Percentiles rank a stretch among this genome's conserved stretches.
phyloP scores from a whole-genome alignment of 306 rosid genomes.

The Spatholobus suberectus region DNA sequence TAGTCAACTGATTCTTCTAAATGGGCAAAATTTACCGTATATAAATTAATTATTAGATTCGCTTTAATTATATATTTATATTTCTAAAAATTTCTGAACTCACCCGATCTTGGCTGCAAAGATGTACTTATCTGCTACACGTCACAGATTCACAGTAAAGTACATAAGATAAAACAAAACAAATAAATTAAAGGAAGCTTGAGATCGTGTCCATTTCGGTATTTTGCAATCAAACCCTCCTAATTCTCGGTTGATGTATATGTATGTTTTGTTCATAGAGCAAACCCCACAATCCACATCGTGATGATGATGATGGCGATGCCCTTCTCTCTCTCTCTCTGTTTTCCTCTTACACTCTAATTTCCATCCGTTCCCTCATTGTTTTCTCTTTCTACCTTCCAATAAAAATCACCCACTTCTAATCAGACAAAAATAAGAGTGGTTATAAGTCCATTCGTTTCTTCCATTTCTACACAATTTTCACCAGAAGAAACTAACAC shows the following conservation, averaged over 20 bases:
- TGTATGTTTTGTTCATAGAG: background rate
- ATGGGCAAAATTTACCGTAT: background rate
- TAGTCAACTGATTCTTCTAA: too few relatives aligned
- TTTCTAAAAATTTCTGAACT: background rate
- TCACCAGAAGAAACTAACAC: background rate
- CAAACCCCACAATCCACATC: conserved; percentile 37
- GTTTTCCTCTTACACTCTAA: conserved; percentile 10
- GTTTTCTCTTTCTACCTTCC: conserved; percentile 31
- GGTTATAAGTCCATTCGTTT: conserved; percentile 37
- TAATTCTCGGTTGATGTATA: background rate
- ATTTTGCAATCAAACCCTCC: conserved; percentile 39
- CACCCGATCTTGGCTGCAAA: background rate
- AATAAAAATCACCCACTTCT: conserved; percentile 19
- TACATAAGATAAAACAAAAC: background rate
- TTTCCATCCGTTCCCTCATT: conserved; percentile 5
- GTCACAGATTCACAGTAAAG: conserved; percentile 9
- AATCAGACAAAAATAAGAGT: conserved; percentile 40
- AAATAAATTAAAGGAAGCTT: background rate
- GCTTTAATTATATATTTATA: too few relatives aligned
- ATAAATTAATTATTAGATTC: background rate
- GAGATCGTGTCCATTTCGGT: conserved; percentile 3
- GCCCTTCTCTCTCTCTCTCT: conserved; percentile 26
- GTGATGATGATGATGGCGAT: conserved; percentile 31
- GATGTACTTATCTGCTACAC: conserved; percentile 9
- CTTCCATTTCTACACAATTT: background rate